Evolutionary conservation across 2,329 filamentous ascomycete species (phyloP), one percentile per base, ranked within the genome.

Genomic region (Canariomyces notabilis): DNA sequence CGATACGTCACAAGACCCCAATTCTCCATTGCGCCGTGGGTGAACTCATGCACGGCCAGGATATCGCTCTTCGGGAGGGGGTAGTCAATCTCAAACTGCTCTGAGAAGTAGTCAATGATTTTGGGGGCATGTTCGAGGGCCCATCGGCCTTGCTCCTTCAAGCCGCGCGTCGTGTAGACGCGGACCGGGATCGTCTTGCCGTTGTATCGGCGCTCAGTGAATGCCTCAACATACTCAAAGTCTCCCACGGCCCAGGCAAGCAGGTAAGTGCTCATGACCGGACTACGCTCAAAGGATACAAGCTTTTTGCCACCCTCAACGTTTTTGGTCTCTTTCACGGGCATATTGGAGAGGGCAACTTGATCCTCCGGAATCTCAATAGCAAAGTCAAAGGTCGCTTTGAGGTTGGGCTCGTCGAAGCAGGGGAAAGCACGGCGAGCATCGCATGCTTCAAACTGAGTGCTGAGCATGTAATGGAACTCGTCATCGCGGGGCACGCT

Each of bases 1-100:
- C 89, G 80, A 71, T 97, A 98, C 23, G 93, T 97, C 48, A 98
- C 89, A 44, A 98, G 76, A 56, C 90, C 90, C 90, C 90, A 96
- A 65, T 94, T 94, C 73, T 96, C 90, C 87, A 94, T 94, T 56
- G 89, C 89, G 37, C 87, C 85, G 64, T 80, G 76, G 4, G 76
- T 93, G 72, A 98, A 95, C 70, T 95, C 90, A 68, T 95, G 89
- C 9, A 95, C 89, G 50, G 89, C 89, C 35, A 96, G 75, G 41
- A 96, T 75, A 66, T 96, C 90, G 5, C 88, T 85, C 74, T 96
- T 96, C 52, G 90, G 89, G 15, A 96, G 76, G 23, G 90, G 90
- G 65, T 95, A 96, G 61, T 95, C 89, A 55, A 95, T 88, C 57
- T 83, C 83, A 61, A 95, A 98, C 58, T 93, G 83, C 67, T 96